Percentiles rank a stretch among this genome's conserved stretches.
These are phyloP conservation scores for Scleroderma citrinum DNA, from an alignment of 768 basidiomycete species.

Conservation along the genomic window DNA sequence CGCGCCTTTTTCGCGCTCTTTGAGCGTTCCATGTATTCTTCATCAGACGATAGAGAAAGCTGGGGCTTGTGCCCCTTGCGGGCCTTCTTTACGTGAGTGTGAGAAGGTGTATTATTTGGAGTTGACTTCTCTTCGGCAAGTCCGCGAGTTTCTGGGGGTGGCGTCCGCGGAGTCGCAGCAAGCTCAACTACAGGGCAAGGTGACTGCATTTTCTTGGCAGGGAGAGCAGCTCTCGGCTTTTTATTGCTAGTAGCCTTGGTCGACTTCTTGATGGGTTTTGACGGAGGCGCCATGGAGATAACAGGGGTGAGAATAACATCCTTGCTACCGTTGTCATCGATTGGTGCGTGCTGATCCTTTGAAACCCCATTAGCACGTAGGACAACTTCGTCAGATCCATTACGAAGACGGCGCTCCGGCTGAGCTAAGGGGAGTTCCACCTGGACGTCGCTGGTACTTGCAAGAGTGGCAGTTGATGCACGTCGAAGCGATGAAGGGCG, in stretches of 20 bases:
- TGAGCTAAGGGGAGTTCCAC: neutral
- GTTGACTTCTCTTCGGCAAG: conserved; percentile 15
- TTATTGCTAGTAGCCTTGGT: neutral
- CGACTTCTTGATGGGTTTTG: neutral
- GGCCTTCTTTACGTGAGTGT: conserved; percentile 14
- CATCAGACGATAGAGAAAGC: conserved; percentile 62
- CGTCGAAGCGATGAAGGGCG: conserved; percentile 40
- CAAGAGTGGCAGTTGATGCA: conserved; percentile 28
- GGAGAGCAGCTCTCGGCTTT: neutral
- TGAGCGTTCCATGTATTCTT: conserved; percentile 64
- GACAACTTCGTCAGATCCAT: neutral
- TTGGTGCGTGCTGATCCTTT: neutral
- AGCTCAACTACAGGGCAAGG: conserved; percentile 5
- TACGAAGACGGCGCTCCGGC: neutral
- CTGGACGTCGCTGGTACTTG: conserved; percentile 1
- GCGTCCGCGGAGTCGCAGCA: conserved; percentile 15
- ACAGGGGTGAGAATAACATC: neutral
- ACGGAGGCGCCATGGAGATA: neutral
- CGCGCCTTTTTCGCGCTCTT: conserved; percentile 59
- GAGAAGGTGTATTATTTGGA: conserved; percentile 6
- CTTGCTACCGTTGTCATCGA: neutral
- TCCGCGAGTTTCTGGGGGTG: conserved; percentile 13
- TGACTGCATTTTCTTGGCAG: conserved; percentile 1
- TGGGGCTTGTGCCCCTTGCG: conserved; percentile 32
- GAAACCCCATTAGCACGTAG: no score